Evolutionary conservation across 768 basidiomycete genomes (phyloP), one percentile per base, ranked within the genome.

Genomic region (Mycena vulgaris): DNA sequence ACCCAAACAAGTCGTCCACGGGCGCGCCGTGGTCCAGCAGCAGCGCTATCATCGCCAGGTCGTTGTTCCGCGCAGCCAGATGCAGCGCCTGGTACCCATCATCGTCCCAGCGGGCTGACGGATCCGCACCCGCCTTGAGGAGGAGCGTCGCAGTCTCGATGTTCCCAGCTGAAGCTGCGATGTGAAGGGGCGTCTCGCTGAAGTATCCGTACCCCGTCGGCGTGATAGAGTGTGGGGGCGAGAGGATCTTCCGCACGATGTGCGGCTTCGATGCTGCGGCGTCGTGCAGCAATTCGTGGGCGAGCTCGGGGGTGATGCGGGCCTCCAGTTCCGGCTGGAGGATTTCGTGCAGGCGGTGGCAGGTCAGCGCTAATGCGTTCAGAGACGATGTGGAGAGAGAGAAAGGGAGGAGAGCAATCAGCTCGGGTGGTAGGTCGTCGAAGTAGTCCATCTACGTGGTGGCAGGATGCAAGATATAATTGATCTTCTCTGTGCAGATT

Each of bases 321-420:
- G 56, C 14, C n/a, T 64, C 68, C 25, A 69, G 49, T 45, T 58
- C 68, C 4, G 60, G 53, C 47, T 69, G 68, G 33, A 69, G 61
- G 53, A 63, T 62, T 27, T 55, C 31, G 55, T 56, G 68, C 3
- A 63, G 37, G 13, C 59, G 39, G 28, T 30, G 47, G 23, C 52
- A 56, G 37, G 55, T 47, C 25, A 21, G n/a, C 3, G 42, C 55
- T 6, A 69, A 33, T 21, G 52, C 42, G 23, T 69, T 69, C 0
- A 69, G 67, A 25, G 51, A 52, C 19, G n/a, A 2, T 1, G 42
- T 63, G 17, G 61, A 28, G 27, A 63, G 52, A n/a, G 23, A 57
- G 5, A 52, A 35, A 3, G 60, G 9, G 30, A 62, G 45, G 21
- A 28, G 17, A 2, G 40, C n/a, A 25, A 69, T 42, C 5, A 69